phyloP scores from a whole-genome alignment of 2,329 filamentous ascomycete species.

The Claviceps quebecensis region DNA sequence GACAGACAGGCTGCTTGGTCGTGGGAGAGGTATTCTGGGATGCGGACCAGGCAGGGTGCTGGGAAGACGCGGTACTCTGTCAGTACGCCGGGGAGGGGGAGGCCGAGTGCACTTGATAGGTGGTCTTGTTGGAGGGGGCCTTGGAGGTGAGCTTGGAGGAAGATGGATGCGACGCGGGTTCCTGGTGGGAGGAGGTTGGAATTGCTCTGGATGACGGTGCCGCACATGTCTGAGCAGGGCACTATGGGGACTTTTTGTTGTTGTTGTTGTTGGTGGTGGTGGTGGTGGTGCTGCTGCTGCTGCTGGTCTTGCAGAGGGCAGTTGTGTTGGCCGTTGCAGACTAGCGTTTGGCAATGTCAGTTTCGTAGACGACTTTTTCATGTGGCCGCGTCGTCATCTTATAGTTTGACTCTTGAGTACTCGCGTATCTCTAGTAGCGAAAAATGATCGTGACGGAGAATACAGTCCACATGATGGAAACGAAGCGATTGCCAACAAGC shows the following conservation, averaged over 20 bases:
- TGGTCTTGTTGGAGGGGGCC: slow-evolving; percentile 45
- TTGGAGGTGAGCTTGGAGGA: slow-evolving; percentile 41
- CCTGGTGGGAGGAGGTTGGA: slow-evolving; percentile 34
- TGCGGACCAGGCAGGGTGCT: slow-evolving; percentile 37
- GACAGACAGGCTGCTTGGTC: slow-evolving; percentile 48
- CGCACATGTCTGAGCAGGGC: slow-evolving; percentile 59
- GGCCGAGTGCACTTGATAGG: slow-evolving; percentile 43
- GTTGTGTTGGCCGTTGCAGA: slow-evolving; percentile 51
- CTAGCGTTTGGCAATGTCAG: slow-evolving; percentile 20
- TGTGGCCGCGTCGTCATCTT: no score
- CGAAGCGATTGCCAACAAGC: no score
- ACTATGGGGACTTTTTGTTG: slow-evolving; percentile 31
- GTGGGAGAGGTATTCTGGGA: slow-evolving; percentile 41
- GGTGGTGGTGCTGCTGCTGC: no score
- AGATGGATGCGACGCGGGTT: slow-evolving; percentile 54
- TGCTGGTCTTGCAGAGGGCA: slow-evolving; percentile 30
- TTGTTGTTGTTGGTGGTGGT: slow-evolving; percentile 18
- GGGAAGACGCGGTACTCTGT: slow-evolving; percentile 46
- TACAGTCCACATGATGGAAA: no score
- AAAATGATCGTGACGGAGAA: no score
- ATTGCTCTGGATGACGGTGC: slow-evolving; percentile 36
- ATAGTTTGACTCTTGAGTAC: no score
- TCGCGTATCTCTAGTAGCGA: no score
- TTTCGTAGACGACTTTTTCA: no score
- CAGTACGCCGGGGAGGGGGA: slow-evolving; percentile 44